Percentiles rank a stretch among this genome's conserved stretches.
phyloP scores from a whole-genome alignment of 176 grass and related monocot species.

The Oropetium thomaeum region DNA sequence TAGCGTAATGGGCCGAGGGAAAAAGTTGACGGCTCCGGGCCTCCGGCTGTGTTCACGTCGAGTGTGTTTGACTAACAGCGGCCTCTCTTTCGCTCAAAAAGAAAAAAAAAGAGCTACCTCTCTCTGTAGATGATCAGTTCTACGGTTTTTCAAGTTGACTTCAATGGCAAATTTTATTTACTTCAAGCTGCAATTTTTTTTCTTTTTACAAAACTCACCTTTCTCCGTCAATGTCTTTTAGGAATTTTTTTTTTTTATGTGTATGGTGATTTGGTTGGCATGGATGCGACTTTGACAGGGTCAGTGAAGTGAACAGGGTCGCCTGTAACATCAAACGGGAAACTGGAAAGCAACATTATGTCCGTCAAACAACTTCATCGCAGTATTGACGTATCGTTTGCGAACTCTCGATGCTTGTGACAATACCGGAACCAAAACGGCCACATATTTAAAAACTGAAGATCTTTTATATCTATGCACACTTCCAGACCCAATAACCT shows the following conservation, averaged over 20 bases:
- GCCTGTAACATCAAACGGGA: not conserved
- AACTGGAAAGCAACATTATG: not conserved
- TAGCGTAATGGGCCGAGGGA: not conserved
- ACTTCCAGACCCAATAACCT: not conserved
- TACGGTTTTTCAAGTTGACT: too few species aligned
- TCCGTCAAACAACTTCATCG: not conserved
- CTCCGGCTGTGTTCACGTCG: too few species aligned
- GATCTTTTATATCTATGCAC: conserved; percentile 4
- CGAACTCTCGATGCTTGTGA: too few species aligned
- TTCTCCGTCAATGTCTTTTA: not conserved
- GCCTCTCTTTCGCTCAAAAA: not conserved
- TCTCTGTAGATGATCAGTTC: too few species aligned
- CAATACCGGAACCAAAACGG: not conserved
- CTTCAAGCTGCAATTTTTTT: too few species aligned
- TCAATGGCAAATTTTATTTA: too few species aligned
- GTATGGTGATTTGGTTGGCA: not conserved
- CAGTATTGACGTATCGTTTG: too few species aligned
- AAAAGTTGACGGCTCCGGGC: not conserved
- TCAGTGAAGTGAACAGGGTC: not conserved
- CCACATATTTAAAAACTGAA: conserved; percentile 15
- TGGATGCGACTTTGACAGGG: not conserved
- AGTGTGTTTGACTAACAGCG: not conserved
- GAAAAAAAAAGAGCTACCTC: too few species aligned
- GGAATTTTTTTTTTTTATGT: not conserved
- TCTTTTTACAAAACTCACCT: too few species aligned